These are phyloP conservation scores for Kitagawia praeruptora DNA, from an alignment of 129 eudicot genomes.

Conservation along the genomic window DNA sequence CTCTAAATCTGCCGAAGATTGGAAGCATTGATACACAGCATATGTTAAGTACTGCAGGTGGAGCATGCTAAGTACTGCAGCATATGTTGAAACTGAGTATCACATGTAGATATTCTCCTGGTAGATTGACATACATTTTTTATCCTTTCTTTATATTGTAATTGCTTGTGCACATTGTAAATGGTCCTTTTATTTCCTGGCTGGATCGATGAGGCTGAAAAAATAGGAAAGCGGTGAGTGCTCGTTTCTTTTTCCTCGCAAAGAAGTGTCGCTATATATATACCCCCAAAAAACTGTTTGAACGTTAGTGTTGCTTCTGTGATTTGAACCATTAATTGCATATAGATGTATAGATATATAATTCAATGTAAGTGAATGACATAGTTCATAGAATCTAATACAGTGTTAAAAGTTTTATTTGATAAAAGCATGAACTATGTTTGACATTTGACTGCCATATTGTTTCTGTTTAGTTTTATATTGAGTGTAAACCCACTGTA, in stretches of 20 bases:
- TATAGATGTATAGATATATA: background rate
- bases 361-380: background rate
- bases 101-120: no score
- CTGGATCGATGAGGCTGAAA: background rate
- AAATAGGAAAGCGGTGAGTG: background rate
- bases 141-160: background rate
- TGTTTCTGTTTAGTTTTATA: background rate
- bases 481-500: background rate
- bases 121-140: constrained; percentile 19
- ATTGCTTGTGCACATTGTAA: background rate
- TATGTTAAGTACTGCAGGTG: no score
- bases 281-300: background rate
- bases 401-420: background rate
- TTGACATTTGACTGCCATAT: background rate
- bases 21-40: background rate
- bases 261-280: background rate
- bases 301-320: background rate
- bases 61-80: no score
- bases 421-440: background rate
- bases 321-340: background rate
- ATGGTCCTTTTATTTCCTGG: background rate
- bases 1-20: background rate
- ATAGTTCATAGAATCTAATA: background rate
- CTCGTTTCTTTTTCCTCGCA: background rate
- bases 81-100: no score